Conservation (phyloP, 768 basidiomycete genomes). For the Boletellus emodensis region DNA sequence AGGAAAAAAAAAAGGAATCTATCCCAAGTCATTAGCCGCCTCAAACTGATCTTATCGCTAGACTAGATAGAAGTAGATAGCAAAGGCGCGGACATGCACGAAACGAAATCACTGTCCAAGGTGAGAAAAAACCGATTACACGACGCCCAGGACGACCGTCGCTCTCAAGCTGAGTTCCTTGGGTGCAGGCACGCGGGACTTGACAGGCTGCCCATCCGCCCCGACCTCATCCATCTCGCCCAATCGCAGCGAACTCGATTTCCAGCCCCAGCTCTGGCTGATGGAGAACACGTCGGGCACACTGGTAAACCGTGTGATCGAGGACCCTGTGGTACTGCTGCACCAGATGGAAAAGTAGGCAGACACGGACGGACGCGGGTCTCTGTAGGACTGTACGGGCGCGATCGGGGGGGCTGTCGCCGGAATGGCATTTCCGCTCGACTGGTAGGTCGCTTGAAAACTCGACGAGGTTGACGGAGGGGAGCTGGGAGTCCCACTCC, state of each 20-base stretch:
- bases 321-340: conserved; percentile 74
- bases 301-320: conserved; percentile 79
- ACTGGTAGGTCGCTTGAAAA: conserved; percentile 20
- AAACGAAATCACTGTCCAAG: neutral
- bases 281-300: conserved; percentile 82
- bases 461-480: conserved; percentile 21
- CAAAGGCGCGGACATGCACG: neutral
- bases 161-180: conserved; percentile 66
- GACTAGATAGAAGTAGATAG: neutral
- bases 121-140: conserved; percentile 35
- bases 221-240: conserved; percentile 45
- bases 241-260: conserved; percentile 52
- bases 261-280: conserved; percentile 94
- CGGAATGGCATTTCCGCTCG: conserved; percentile 27
- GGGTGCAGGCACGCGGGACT: conserved; percentile 29
- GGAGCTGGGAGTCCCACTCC: conserved; percentile 42
- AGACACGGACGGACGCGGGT: conserved; percentile 63
- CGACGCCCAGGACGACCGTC: conserved; percentile 73
- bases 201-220: conserved; percentile 30
- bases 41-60: neutral
- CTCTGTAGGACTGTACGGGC: conserved; percentile 69
- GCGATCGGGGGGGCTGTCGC: conserved; percentile 43
- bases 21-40: neutral
- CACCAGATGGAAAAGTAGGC: conserved; percentile 86
- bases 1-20: no score